phyloP scores from a whole-genome alignment of 108 stramenopile genomes.

The Pelagomonas calceolata region DNA sequence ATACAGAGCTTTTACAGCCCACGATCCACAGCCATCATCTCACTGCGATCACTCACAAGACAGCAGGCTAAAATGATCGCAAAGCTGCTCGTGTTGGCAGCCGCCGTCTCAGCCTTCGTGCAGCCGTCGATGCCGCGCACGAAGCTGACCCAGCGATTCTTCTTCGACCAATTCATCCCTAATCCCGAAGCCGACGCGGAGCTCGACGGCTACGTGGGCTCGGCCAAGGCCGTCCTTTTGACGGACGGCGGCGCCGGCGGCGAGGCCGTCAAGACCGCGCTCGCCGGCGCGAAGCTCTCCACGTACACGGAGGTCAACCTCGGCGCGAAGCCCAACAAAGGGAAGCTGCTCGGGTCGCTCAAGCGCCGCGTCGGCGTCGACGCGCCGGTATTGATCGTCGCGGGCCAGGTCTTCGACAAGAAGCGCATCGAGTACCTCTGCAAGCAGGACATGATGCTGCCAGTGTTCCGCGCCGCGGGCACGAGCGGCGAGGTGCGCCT shows the following conservation, averaged over 20 bases:
- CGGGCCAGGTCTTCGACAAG: background rate
- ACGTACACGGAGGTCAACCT: background rate
- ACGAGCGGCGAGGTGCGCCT: background rate
- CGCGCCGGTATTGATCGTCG: background rate
- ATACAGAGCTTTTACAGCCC: too few species aligned
- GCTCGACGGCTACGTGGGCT: background rate
- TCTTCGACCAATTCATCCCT: background rate
- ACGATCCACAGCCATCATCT: too few species aligned
- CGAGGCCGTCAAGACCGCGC: background rate
- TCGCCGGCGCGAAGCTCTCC: background rate
- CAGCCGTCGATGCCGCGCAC: too few species aligned
- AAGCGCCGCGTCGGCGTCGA: background rate
- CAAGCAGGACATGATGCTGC: conserved; percentile 1
- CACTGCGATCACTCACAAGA: too few species aligned
- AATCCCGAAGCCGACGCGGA: background rate
- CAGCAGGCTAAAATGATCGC: too few species aligned
- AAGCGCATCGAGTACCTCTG: background rate
- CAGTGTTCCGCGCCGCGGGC: conserved; percentile 1
- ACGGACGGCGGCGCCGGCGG: background rate
- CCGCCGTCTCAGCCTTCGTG: too few species aligned
- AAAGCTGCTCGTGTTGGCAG: too few species aligned
- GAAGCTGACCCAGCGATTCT: too few species aligned
- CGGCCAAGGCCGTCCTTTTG: background rate
- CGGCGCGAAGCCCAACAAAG: background rate
- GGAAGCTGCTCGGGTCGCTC: background rate